Evolutionary conservation across 805 yeast species (phyloP).

Genomic region (Priceomyces castillae): DNA sequence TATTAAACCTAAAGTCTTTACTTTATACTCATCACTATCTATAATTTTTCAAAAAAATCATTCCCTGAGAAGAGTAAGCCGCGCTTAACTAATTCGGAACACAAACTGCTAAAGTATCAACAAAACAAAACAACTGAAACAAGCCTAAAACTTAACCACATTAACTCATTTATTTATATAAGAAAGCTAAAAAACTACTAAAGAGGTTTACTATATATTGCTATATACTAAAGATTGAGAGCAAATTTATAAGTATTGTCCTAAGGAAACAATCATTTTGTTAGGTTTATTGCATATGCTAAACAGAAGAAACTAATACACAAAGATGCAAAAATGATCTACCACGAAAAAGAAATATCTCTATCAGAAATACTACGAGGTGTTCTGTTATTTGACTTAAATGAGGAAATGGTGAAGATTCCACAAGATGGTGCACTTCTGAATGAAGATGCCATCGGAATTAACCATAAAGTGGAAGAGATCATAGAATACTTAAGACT

Average conservation of each 20-base stretch:
- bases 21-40: too few species aligned
- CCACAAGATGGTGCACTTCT: constrained; percentile 9
- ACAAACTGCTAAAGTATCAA: constrained; percentile 2
- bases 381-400: constrained; percentile 20
- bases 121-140: not conserved
- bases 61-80: not conserved
- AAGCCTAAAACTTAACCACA: not conserved
- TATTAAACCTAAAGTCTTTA: too few species aligned
- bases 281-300: too few species aligned
- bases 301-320: not conserved
- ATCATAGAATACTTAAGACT: constrained; percentile 23
- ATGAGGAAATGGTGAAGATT: constrained; percentile 20
- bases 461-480: constrained; percentile 28
- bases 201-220: too few species aligned
- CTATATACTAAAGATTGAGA: not conserved
- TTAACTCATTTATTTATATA: too few species aligned
- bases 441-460: constrained; percentile 25
- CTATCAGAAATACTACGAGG: constrained; percentile 18
- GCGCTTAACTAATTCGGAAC: constrained; percentile 1
- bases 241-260: too few species aligned
- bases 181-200: too few species aligned
- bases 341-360: constrained; percentile 1
- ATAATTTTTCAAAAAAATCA: too few species aligned
- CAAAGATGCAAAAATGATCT: constrained; percentile 9
- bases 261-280: too few species aligned